phyloP scores from a whole-genome alignment of 345 rosid species.

The Turnera subulata region DNA sequence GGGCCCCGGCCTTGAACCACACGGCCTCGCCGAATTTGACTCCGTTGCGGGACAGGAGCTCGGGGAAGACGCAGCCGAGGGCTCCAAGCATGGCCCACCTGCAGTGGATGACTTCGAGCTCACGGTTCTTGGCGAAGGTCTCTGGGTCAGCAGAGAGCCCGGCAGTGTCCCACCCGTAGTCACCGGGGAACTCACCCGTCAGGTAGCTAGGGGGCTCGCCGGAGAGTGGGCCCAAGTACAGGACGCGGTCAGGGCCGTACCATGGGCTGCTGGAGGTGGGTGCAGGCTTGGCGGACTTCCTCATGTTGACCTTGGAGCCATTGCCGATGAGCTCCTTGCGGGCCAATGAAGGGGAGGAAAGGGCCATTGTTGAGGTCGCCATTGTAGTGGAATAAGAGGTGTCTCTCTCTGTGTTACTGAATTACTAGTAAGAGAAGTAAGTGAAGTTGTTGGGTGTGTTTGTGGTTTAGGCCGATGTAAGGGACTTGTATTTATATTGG shows the following conservation, averaged over 20 bases:
- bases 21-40: slow-evolving; percentile 2
- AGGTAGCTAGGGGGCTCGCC: neutral
- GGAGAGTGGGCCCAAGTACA: neutral
- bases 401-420: no score
- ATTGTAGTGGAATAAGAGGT: no score
- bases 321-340: neutral
- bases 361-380: neutral
- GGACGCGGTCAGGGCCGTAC: neutral
- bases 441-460: no score
- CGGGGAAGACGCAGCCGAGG: neutral
- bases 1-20: neutral
- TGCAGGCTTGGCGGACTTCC: neutral
- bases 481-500: no score
- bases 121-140: slow-evolving; percentile 3
- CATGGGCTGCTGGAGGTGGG: neutral
- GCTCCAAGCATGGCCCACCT: slow-evolving; percentile 1
- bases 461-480: no score
- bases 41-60: neutral
- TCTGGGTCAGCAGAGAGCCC: neutral
- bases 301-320: neutral
- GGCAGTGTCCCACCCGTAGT: slow-evolving; percentile 1
- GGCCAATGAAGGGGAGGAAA: neutral
- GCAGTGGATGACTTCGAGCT: neutral
- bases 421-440: no score
- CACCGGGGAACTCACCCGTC: neutral